Percentiles rank a stretch among this genome's conserved stretches.
phyloP scores from a whole-genome alignment of 768 basidiomycete genomes.

The Mycena chlorophos region DNA sequence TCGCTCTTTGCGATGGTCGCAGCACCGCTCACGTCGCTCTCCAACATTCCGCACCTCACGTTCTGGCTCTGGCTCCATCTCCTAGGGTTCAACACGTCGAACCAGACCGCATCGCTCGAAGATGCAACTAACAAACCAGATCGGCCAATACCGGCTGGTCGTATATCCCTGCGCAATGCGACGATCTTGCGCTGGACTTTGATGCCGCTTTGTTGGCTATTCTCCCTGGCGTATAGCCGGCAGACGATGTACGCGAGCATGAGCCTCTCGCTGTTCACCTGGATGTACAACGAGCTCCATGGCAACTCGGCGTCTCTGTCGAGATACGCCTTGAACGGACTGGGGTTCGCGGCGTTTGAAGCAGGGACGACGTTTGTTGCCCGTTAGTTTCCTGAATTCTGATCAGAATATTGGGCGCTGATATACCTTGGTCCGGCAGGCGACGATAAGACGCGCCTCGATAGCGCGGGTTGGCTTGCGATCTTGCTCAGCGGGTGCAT shows the following conservation, averaged over 20 bases:
- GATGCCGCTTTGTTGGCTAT: conserved; percentile 27
- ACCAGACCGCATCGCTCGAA: conserved; percentile 33
- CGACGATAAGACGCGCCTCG: conserved; percentile 23
- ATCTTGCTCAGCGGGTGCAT: conserved; percentile 35
- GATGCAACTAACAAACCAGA: conserved; percentile 36
- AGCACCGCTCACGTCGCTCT: conserved; percentile 13
- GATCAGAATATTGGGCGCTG: conserved; percentile 1
- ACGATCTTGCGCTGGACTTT: conserved; percentile 33
- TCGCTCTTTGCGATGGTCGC: conserved; percentile 22
- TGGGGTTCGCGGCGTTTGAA: conserved; percentile 22
- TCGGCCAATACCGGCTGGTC: conserved; percentile 35
- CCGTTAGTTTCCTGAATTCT: conserved; percentile 6
- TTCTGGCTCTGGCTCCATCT: conserved; percentile 43
- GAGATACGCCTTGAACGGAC: conserved; percentile 17
- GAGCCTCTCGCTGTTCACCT: conserved; percentile 13
- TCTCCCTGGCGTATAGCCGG: conserved; percentile 16
- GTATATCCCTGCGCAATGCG: conserved; percentile 26
- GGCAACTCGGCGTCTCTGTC: conserved; percentile 10
- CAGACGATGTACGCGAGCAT: conserved; percentile 17
- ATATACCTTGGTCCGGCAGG: conserved; percentile 9
- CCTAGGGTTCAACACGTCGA: conserved; percentile 39
- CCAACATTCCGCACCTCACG: conserved; percentile 24
- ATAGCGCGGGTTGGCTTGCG: conserved; percentile 29
- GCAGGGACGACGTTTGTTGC: conserved; percentile 20
- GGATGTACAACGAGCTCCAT: conserved; percentile 19